Evolutionary conservation across 2,329 filamentous ascomycete species (phyloP).

Genomic region (Pezicula neosporulosa): DNA sequence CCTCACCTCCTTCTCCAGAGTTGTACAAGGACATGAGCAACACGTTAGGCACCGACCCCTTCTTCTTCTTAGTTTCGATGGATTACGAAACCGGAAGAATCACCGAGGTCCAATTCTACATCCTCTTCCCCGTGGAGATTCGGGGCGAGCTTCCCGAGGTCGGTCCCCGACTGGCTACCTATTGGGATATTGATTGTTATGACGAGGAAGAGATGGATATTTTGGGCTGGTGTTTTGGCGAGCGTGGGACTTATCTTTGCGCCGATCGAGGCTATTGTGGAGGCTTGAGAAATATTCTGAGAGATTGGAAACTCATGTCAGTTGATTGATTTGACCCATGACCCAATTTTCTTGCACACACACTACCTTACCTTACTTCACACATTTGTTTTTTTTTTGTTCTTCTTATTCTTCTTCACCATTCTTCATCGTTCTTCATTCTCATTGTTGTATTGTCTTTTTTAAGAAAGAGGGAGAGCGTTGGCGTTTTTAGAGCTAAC

Average conservation of each 20-base stretch:
- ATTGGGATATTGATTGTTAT: conserved; percentile 1
- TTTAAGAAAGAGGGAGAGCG: no score
- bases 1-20: background rate
- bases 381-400: no score
- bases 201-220: conserved; percentile 4
- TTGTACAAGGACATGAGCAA: conserved; percentile 3
- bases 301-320: conserved; percentile 2
- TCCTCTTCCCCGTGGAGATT: conserved; percentile 2
- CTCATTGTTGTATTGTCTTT: no score
- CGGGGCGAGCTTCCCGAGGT: conserved; percentile 2
- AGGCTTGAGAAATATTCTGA: background rate
- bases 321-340: background rate
- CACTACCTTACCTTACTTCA: no score
- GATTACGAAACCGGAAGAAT: background rate
- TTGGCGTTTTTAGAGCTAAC: no score
- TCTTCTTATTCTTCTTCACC: no score
- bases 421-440: no score
- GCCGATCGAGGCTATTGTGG: background rate
- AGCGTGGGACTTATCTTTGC: background rate
- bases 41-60: background rate
- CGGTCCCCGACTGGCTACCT: background rate
- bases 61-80: conserved; percentile 1
- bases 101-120: background rate
- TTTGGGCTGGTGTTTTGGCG: background rate
- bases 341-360: no score